These are phyloP conservation scores for Fraxinus platypoda DNA, from an alignment of 305 asterid species.

Conservation along the genomic window DNA sequence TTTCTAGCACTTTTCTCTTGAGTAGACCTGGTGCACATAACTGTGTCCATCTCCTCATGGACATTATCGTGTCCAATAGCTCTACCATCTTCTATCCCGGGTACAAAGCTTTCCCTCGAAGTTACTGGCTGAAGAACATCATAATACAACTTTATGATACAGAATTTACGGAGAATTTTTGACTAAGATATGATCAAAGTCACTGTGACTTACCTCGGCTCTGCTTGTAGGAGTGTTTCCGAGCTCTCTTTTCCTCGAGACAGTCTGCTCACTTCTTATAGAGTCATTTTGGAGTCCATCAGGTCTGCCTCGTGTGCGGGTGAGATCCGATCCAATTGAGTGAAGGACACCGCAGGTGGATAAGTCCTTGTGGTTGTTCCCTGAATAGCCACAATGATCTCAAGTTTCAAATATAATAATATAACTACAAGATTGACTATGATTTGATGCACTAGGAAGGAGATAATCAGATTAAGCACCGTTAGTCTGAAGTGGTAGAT, in stretches of 20 bases:
- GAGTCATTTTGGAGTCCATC: slow-evolving; percentile 47
- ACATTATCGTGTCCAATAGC: slow-evolving; percentile 28
- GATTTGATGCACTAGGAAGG: slow-evolving; percentile 3
- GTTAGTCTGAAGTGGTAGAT: slow-evolving; percentile 32
- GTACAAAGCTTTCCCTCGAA: slow-evolving; percentile 73
- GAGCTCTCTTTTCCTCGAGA: slow-evolving; percentile 46
- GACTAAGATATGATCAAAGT: neutral
- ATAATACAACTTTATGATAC: neutral
- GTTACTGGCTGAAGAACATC: slow-evolving; percentile 61
- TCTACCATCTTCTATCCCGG: slow-evolving; percentile 49
- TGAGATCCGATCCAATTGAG: slow-evolving; percentile 82
- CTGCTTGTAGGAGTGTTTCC: slow-evolving; percentile 71
- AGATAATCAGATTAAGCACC: slow-evolving; percentile 26
- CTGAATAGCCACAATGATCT: slow-evolving; percentile 28
- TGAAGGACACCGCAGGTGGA: slow-evolving; percentile 86
- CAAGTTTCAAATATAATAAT: neutral
- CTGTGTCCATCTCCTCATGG: slow-evolving; percentile 37
- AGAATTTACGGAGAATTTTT: neutral
- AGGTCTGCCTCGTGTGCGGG: slow-evolving; percentile 64
- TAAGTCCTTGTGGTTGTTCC: slow-evolving; percentile 47
- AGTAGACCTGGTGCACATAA: slow-evolving; percentile 51
- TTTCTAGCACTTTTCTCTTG: slow-evolving; percentile 70
- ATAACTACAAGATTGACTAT: neutral
- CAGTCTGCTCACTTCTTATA: slow-evolving; percentile 48
- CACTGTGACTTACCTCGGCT: slow-evolving; percentile 49